These are phyloP conservation scores for Neurospora sp. DNA, from an alignment of 495 filamentous ascomycete genomes.

Conservation along the genomic window DNA sequence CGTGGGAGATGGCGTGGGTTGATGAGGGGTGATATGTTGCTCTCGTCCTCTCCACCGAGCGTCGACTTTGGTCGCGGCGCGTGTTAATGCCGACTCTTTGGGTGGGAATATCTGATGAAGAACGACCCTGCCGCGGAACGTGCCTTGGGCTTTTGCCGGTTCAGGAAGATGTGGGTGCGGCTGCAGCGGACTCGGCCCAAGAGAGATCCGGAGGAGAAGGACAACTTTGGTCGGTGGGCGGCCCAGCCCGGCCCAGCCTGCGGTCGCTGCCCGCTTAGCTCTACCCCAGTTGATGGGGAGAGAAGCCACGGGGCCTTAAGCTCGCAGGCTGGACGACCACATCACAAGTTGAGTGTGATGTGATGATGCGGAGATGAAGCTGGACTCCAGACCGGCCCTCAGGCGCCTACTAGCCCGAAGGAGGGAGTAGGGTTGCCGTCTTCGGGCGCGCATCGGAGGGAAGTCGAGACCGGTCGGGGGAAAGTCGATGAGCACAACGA, in stretches of 20 bases:
- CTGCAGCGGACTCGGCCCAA: background rate
- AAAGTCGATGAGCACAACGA: background rate
- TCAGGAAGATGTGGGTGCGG: background rate
- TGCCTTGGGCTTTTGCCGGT: background rate
- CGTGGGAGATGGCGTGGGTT: no score
- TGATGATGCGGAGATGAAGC: background rate
- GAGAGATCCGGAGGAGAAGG: background rate
- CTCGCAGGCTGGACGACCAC: background rate
- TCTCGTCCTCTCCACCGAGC: no score
- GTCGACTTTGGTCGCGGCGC: constrained; percentile 11
- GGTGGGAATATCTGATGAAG: background rate
- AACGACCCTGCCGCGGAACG: no score
- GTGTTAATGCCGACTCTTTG: constrained; percentile 16
- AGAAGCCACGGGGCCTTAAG: background rate
- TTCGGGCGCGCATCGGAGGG: background rate
- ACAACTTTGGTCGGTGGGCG: background rate
- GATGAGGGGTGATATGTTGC: no score
- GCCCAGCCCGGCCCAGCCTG: background rate
- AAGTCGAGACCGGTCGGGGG: background rate
- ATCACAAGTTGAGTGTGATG: background rate
- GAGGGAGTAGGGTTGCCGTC: background rate
- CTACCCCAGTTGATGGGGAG: background rate
- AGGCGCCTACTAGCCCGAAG: background rate
- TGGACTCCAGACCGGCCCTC: background rate
- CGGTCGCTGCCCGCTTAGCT: background rate